Base-by-base conservation (phyloP, 1,284 basidiomycete genomes). In the Mycosarcoma mackinlayi region DNA sequence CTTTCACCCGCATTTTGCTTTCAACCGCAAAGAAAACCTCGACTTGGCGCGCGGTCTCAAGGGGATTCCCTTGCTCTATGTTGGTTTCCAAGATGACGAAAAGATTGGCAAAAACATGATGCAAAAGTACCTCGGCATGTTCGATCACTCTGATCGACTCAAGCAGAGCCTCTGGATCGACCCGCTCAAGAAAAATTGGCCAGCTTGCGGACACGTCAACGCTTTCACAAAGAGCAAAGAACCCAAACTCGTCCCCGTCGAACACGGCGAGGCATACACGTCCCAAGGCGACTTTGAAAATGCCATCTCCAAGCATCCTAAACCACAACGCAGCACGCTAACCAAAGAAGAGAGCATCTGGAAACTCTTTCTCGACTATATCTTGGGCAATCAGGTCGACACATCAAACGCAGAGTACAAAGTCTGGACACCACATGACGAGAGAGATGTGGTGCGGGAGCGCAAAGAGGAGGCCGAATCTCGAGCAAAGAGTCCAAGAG, bases 31-130 rank as follows among this genome's bases (percentile, higher is more conserved):
- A 14, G 61, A 62, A 19, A 73, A 77, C 39, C 39, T 75, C 39
- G 40, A 61, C 33, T 59, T 68, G 6, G 74, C 63, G 3, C 34
- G 73, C 18, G 51, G 44, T 5, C 53, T 71, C 34, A 52, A 57
- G 23, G 57, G 65, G 5, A 25, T 63, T 6, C 59, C 61, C 1
- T 39, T 68, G 16, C 56, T 76, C 31, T 76, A 76, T 23, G 55
- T 77, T 13, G 71, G 73, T 23, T 77, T 77, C 27, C 62, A 72
- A 31, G 76, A 77, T 47, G 76, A 77, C 37, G 76, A 63, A 23
- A 71, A 63, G 33, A 76, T 77, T n/a, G 50, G 48, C n/a, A 67
- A 73, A 42, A 62, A 54, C 34, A 77, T 77, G 76, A 75, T 76
- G 76, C 35, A 68, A 41, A 66, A 73, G 44, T 73, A 77, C 33